phyloP scores from a whole-genome alignment of 805 yeast species.

The Wickerhamomyces subpelliculosus region DNA sequence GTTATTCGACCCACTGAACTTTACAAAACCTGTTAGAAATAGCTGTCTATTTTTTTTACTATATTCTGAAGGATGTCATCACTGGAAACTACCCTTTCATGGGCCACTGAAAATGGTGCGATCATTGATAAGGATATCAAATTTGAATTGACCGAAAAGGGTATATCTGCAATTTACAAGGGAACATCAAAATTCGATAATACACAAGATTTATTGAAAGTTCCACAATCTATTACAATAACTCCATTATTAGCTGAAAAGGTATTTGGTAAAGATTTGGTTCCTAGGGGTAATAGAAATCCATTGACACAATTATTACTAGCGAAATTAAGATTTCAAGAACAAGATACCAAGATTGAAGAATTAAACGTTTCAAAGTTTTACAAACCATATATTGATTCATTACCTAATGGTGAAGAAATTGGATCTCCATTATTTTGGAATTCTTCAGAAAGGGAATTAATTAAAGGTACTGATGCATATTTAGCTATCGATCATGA shows the following conservation, averaged over 20 bases:
- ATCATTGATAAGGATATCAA: conserved; percentile 25
- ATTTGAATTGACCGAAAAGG: conserved; percentile 26
- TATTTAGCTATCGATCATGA: conserved; percentile 46
- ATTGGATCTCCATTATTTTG: conserved; percentile 65
- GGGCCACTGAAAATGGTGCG: conserved; percentile 36
- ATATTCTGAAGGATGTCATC: conserved; percentile 4
- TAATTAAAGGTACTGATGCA: conserved; percentile 65
- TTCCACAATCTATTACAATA: conserved; percentile 33
- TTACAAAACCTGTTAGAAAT: no score
- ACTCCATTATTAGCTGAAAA: conserved; percentile 28
- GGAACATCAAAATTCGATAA: conserved; percentile 4
- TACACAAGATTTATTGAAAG: conserved; percentile 24
- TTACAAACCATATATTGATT: conserved; percentile 39
- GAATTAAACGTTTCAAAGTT: conserved; percentile 11
- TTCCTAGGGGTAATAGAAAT: conserved; percentile 10
- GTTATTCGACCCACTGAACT: no score
- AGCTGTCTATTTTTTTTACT: no score
- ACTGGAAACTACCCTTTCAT: conserved; percentile 16
- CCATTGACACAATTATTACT: conserved; percentile 27
- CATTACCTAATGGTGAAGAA: conserved; percentile 36
- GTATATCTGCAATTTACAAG: conserved; percentile 27
- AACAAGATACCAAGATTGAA: conserved; percentile 9
- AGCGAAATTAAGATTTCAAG: conserved; percentile 35
- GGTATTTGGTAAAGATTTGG: conserved; percentile 16
- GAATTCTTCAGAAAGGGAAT: conserved; percentile 41